phyloP scores from a whole-genome alignment of 768 basidiomycete genomes.

The Russula virescens region DNA sequence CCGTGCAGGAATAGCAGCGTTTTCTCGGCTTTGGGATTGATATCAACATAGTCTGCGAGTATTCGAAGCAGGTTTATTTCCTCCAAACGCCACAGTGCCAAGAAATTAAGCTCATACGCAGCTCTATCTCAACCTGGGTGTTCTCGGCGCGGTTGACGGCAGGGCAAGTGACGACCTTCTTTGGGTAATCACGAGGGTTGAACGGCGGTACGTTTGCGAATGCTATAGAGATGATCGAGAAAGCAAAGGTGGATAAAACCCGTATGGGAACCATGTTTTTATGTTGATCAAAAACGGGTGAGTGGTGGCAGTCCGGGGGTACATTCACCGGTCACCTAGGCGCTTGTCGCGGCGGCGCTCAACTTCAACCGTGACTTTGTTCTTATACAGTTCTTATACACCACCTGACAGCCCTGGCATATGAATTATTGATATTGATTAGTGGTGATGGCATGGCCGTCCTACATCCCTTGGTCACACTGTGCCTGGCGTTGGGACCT shows the following conservation, averaged over 20 bases:
- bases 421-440: too few species aligned
- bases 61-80: background rate
- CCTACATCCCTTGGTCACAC: too few species aligned
- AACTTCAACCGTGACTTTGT: too few species aligned
- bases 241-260: background rate
- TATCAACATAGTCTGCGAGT: slow-evolving; percentile 44
- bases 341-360: too few species aligned
- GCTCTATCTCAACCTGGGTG: slow-evolving; percentile 9
- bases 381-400: too few species aligned
- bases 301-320: background rate
- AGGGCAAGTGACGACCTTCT: slow-evolving; percentile 16
- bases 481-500: too few species aligned
- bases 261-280: background rate
- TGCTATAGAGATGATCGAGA: background rate
- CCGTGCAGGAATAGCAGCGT: slow-evolving; percentile 69
- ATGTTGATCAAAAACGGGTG: too few species aligned
- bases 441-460: too few species aligned
- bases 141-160: slow-evolving; percentile 20
- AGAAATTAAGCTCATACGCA: slow-evolving; percentile 5
- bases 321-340: background rate
- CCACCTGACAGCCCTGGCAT: too few species aligned
- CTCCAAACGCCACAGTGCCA: background rate
- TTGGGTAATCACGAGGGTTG: slow-evolving; percentile 17
- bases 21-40: slow-evolving; percentile 48
- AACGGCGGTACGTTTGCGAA: background rate